A percentile compares a stretch with the other conserved stretches of the same genome.
These are phyloP conservation scores for Rubroboletus satanas DNA, from an alignment of 768 basidiomycete genomes.

Conservation along the genomic window DNA sequence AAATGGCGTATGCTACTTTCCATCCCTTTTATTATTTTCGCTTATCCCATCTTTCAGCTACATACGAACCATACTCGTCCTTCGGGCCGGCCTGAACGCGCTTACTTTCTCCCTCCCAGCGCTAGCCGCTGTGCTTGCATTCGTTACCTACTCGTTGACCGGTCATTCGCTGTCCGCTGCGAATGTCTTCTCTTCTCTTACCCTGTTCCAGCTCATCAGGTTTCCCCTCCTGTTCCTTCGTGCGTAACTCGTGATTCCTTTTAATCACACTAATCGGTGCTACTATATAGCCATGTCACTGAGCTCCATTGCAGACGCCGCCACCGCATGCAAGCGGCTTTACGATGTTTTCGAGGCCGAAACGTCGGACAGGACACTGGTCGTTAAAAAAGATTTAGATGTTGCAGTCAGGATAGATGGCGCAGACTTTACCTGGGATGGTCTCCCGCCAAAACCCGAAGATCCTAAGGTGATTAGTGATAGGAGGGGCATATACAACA, in stretches of 20 bases:
- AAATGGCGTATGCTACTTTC: slow-evolving; percentile 50
- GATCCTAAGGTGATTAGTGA: slow-evolving; percentile 18
- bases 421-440: slow-evolving; percentile 86
- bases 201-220: slow-evolving; percentile 79
- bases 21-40: slow-evolving; percentile 3
- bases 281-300: slow-evolving; percentile 55
- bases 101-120: slow-evolving; percentile 70
- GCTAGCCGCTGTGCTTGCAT: slow-evolving; percentile 73
- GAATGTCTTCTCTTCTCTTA: slow-evolving; percentile 78
- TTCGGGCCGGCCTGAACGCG: slow-evolving; percentile 64
- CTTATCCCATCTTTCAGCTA: slow-evolving; percentile 36
- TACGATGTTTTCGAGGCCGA: slow-evolving; percentile 84
- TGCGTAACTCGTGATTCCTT: slow-evolving; percentile 19
- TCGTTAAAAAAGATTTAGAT: slow-evolving; percentile 52
- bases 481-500: slow-evolving; percentile 1
- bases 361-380: slow-evolving; percentile 53
- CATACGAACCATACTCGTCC: slow-evolving; percentile 61
- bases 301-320: slow-evolving; percentile 79
- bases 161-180: slow-evolving; percentile 68
- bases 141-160: slow-evolving; percentile 70
- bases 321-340: slow-evolving; percentile 74
- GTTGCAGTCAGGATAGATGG: slow-evolving; percentile 62
- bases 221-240: slow-evolving; percentile 75
- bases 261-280: slow-evolving; percentile 5
- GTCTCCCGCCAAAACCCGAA: slow-evolving; percentile 52